phyloP scores from a whole-genome alignment of 768 basidiomycete species.

The Coprinopsis strossmayeri region DNA sequence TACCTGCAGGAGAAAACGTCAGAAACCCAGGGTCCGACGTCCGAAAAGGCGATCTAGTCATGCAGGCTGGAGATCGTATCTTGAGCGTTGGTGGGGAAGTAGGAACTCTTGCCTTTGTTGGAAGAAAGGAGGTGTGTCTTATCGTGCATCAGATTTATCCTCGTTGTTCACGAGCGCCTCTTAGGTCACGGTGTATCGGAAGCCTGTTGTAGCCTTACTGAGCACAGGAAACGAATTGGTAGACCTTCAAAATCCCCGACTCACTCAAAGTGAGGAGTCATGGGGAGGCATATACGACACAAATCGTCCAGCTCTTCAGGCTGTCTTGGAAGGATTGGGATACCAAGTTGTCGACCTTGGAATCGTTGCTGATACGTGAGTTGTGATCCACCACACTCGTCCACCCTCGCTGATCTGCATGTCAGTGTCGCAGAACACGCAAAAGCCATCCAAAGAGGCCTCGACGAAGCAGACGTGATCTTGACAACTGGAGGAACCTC shows the following conservation, averaged over 20 bases:
- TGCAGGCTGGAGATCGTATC: slow-evolving; percentile 57
- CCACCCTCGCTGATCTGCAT: slow-evolving; percentile 5
- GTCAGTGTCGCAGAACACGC: slow-evolving; percentile 53
- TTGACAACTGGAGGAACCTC: slow-evolving; percentile 88
- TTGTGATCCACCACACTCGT: not conserved
- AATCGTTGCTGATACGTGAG: slow-evolving; percentile 69
- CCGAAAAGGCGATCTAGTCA: slow-evolving; percentile 54
- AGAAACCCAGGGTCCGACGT: slow-evolving; percentile 73
- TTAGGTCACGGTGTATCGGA: slow-evolving; percentile 63
- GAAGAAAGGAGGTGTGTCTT: slow-evolving; percentile 51
- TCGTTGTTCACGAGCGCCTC: not conserved
- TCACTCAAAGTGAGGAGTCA: slow-evolving; percentile 16
- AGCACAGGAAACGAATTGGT: slow-evolving; percentile 84
- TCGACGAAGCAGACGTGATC: slow-evolving; percentile 63
- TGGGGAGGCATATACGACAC: slow-evolving; percentile 84
- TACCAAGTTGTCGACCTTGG: slow-evolving; percentile 78
- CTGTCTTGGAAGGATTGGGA: slow-evolving; percentile 64
- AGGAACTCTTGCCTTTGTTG: slow-evolving; percentile 77
- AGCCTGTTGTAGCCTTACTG: slow-evolving; percentile 72
- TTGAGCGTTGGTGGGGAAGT: slow-evolving; percentile 72
- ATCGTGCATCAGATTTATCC: not conserved
- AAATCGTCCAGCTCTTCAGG: slow-evolving; percentile 73
- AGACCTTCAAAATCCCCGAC: slow-evolving; percentile 43
- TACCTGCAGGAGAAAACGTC: slow-evolving; percentile 64
- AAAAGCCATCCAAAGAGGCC: slow-evolving; percentile 46